A percentile compares a stretch with the other conserved stretches of the same genome.
Evolutionary conservation across 2,329 filamentous ascomycete species (phyloP).

Genomic region (Bipolaris bicolor): DNA sequence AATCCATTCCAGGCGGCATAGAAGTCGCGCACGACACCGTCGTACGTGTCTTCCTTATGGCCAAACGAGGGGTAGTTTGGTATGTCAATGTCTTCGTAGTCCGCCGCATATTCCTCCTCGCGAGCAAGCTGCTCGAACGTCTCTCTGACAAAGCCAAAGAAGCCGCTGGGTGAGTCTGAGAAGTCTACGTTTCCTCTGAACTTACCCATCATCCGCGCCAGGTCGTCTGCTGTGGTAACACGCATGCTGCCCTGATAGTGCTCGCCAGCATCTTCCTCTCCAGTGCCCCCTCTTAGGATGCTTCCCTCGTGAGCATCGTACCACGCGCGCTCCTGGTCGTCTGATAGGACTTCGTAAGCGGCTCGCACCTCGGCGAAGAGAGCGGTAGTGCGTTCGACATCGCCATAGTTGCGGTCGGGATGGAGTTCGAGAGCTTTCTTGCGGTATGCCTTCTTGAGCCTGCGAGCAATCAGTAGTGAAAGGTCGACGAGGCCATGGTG

Average conservation of each 20-base stretch:
- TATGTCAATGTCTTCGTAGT: conserved; percentile 67
- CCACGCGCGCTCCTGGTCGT: conserved; percentile 94
- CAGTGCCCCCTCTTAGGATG: conserved; percentile 73
- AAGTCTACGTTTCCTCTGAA: conserved; percentile 82
- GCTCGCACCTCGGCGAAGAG: conserved; percentile 91
- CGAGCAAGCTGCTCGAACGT: conserved; percentile 80
- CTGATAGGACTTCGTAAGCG: conserved; percentile 94
- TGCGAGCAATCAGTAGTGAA: conserved; percentile 43
- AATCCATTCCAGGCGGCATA: conserved; percentile 84
- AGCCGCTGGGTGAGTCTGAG: conserved; percentile 78
- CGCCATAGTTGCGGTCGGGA: conserved; percentile 89
- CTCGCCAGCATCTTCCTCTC: conserved; percentile 53
- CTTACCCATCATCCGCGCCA: conserved; percentile 76
- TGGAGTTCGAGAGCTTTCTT: conserved; percentile 90
- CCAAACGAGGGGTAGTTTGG: conserved; percentile 84
- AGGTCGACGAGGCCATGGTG: neutral
- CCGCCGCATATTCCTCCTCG: conserved; percentile 78
- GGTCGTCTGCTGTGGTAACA: conserved; percentile 80
- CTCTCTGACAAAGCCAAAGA: conserved; percentile 79
- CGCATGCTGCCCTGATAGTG: conserved; percentile 72
- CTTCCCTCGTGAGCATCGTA: conserved; percentile 93
- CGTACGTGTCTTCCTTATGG: conserved; percentile 73
- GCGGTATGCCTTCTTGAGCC: conserved; percentile 92
- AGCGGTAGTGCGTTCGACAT: conserved; percentile 80
- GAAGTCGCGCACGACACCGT: conserved; percentile 78